Evolutionary conservation across 345 rosid genomes (phyloP).

Genomic region (Moringa oleifera): DNA sequence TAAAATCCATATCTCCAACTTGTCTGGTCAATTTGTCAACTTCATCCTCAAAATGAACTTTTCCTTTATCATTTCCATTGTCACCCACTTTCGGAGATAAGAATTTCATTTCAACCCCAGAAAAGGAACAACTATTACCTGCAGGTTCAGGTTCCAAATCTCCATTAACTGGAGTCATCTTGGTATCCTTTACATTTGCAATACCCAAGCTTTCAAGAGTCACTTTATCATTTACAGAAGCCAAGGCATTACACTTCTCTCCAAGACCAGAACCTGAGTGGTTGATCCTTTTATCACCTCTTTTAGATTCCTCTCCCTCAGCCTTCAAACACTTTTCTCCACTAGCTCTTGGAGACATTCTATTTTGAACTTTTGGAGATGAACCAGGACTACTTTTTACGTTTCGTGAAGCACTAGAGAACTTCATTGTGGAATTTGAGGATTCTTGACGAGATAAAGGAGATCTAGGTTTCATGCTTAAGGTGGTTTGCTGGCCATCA

Average conservation of each 20-base stretch:
- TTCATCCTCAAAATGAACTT: constrained; percentile 10
- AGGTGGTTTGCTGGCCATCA: constrained; percentile 20
- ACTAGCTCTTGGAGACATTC: constrained; percentile 15
- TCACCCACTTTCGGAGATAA: neutral
- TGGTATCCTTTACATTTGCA: neutral
- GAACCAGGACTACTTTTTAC: constrained; percentile 17
- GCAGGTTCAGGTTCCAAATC: neutral
- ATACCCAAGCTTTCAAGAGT: constrained; percentile 2
- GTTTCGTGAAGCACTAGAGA: constrained; percentile 20
- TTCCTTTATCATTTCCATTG: constrained; percentile 12
- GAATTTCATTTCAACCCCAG: constrained; percentile 8
- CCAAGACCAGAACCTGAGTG: neutral
- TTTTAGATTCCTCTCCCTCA: constrained; percentile 14
- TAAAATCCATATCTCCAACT: constrained; percentile 12
- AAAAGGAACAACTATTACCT: neutral
- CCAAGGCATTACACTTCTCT: constrained; percentile 3
- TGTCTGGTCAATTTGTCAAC: constrained; percentile 13
- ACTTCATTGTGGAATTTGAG: constrained; percentile 23
- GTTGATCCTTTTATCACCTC: constrained; percentile 5
- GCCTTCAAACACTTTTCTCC: constrained; percentile 17
- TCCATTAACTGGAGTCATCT: constrained; percentile 4
- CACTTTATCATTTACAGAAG: neutral
- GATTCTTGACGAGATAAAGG: constrained; percentile 20
- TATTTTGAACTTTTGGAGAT: constrained; percentile 25
- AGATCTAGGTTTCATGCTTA: constrained; percentile 14